Percentiles rank a stretch among this genome's conserved stretches.
phyloP scores from a whole-genome alignment of 257 asterid species.

The Vinca minor region DNA sequence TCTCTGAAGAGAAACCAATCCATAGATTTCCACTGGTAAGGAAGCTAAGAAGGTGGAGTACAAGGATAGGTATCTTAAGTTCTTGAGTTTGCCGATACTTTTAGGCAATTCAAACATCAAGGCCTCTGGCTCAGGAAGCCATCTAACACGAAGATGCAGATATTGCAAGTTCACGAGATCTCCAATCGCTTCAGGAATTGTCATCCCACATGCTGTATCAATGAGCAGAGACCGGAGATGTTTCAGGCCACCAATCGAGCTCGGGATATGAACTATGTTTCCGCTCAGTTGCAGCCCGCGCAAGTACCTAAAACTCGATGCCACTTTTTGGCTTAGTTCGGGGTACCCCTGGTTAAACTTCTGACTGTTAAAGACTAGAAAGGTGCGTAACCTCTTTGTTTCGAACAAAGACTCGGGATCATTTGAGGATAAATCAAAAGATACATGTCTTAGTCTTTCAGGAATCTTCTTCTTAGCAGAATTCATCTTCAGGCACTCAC shows the following conservation, averaged over 20 bases:
- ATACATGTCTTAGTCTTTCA: neutral
- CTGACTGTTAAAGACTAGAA: neutral
- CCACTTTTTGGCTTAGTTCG: neutral
- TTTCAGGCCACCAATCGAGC: slow-evolving; percentile 32
- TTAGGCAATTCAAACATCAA: neutral
- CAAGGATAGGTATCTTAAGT: neutral
- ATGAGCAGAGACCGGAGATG: slow-evolving; percentile 27
- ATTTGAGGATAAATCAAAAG: neutral
- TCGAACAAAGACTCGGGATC: neutral
- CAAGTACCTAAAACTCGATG: neutral
- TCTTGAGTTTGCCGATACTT: neutral
- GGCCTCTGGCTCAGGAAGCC: neutral
- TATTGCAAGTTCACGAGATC: neutral
- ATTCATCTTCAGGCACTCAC: neutral
- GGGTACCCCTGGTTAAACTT: neutral
- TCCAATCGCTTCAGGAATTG: neutral
- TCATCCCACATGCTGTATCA: neutral
- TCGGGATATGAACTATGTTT: slow-evolving; percentile 11
- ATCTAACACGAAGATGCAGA: neutral
- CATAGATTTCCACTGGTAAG: neutral
- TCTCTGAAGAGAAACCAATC: neutral
- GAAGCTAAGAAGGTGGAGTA: neutral
- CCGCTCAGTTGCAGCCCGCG: neutral
- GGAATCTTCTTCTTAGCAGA: neutral
- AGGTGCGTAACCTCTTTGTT: neutral